A percentile compares a stretch with the other conserved stretches of the same genome.
Conservation (phyloP, 257 asterid species). For the Coffea eugenioides region DNA sequence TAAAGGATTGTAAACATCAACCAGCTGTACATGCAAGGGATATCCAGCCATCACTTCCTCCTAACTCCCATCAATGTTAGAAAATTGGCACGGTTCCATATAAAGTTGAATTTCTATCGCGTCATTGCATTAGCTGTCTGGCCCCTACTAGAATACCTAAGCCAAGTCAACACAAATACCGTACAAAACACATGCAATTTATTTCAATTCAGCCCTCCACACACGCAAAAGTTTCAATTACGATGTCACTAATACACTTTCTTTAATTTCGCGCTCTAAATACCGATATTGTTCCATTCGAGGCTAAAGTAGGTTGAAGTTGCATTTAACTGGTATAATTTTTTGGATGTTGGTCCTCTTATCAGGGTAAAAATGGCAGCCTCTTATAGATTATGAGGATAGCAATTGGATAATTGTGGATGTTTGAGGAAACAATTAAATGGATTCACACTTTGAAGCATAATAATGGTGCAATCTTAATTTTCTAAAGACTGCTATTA, state of each 20-base stretch:
- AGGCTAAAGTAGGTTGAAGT: not conserved
- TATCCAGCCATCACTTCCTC: not conserved
- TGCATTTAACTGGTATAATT: not conserved
- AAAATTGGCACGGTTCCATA: not conserved
- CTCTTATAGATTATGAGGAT: too few species aligned
- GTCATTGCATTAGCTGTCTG: constrained; percentile 42
- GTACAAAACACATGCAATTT: not conserved
- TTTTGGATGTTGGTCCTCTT: not conserved
- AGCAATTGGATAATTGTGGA: too few species aligned
- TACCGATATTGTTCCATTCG: not conserved
- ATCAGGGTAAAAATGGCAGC: not conserved
- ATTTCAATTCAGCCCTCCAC: not conserved
- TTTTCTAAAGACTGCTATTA: not conserved
- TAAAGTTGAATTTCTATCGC: constrained; percentile 13
- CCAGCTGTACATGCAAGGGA: not conserved
- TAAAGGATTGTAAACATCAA: not conserved
- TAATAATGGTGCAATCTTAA: too few species aligned
- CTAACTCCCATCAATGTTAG: not conserved
- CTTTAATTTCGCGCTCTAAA: not conserved
- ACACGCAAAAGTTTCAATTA: not conserved
- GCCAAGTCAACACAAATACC: constrained; percentile 31
- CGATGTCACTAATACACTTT: not conserved
- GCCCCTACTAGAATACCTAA: constrained; percentile 13
- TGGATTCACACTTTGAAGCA: not conserved
- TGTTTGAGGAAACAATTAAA: too few species aligned